phyloP scores from a whole-genome alignment of 768 basidiomycete species.

The Kwoniella dejecticola region DNA sequence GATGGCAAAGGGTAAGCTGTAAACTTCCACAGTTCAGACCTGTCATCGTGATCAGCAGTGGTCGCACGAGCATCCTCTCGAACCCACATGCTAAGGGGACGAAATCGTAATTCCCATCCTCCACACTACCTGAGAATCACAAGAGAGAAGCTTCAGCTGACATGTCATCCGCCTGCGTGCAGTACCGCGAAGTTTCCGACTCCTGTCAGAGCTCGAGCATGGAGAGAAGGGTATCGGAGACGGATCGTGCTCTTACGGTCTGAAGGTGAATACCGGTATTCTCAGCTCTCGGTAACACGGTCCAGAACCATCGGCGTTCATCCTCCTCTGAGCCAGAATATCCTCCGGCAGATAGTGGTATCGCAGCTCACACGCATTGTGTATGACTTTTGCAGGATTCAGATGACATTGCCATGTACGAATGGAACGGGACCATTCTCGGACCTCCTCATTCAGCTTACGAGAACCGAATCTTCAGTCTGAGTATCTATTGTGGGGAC shows the following conservation, averaged over 20 bases:
- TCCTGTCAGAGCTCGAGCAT: constrained; percentile 98
- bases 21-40: neutral
- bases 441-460: constrained; percentile 99
- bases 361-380: neutral
- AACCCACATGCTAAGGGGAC: too few species aligned
- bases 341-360: too few species aligned
- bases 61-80: constrained; percentile 63
- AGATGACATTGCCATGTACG: constrained; percentile 95
- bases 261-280: constrained; percentile 65
- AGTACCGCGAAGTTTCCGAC: constrained; percentile 96
- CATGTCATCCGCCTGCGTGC: constrained; percentile 1
- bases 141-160: neutral
- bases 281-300: neutral
- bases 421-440: constrained; percentile 99
- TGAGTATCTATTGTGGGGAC: constrained; percentile 82
- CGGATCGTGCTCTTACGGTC: constrained; percentile 93
- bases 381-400: constrained; percentile 61
- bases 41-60: constrained; percentile 31
- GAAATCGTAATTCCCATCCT: too few species aligned
- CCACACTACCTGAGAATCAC: too few species aligned
- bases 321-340: too few species aligned
- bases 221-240: constrained; percentile 99
- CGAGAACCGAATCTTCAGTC: constrained; percentile 97
- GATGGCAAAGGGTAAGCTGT: constrained; percentile 16
- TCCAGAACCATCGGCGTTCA: neutral